A percentile compares a stretch with the other conserved stretches of the same genome.
These are phyloP conservation scores for Coprinopsis sp. DNA, from an alignment of 768 basidiomycete species.

Conservation along the genomic window DNA sequence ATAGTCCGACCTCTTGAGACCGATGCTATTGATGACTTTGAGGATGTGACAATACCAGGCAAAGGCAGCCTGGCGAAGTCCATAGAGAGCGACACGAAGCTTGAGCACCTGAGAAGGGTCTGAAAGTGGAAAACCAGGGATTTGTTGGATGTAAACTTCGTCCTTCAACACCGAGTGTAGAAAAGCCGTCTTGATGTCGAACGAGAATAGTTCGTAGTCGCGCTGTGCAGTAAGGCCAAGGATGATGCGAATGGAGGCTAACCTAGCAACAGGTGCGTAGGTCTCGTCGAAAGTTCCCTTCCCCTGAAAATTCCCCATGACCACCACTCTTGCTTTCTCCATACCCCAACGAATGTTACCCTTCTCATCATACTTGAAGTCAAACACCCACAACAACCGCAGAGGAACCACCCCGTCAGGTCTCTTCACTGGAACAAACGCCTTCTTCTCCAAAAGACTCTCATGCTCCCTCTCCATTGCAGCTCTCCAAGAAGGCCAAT, in stretches of 20 bases:
- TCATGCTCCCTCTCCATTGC: constrained; percentile 22
- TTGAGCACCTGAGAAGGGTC: background rate
- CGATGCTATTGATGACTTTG: constrained; percentile 1
- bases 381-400: constrained; percentile 5
- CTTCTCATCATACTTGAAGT: constrained; percentile 2
- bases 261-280: constrained; percentile 23
- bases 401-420: background rate
- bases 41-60: constrained; percentile 1
- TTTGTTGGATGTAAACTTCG: constrained; percentile 9
- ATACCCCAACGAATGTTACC: background rate
- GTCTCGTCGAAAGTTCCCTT: constrained; percentile 35
- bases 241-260: constrained; percentile 18
- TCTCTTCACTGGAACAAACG: constrained; percentile 21
- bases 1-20: background rate
- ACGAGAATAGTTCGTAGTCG: constrained; percentile 10
- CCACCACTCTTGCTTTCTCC: constrained; percentile 30
- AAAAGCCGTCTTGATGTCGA: constrained; percentile 20
- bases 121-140: constrained; percentile 6
- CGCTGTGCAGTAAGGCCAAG: constrained; percentile 19
- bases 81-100: constrained; percentile 1
- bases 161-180: constrained; percentile 14
- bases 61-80: constrained; percentile 6
- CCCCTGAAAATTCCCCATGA: constrained; percentile 34
- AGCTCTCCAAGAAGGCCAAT: constrained; percentile 15
- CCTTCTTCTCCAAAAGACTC: constrained; percentile 14